Conservation (phyloP, 192 early-diverging fungal genomes). For the Coemansia sp. region DNA sequence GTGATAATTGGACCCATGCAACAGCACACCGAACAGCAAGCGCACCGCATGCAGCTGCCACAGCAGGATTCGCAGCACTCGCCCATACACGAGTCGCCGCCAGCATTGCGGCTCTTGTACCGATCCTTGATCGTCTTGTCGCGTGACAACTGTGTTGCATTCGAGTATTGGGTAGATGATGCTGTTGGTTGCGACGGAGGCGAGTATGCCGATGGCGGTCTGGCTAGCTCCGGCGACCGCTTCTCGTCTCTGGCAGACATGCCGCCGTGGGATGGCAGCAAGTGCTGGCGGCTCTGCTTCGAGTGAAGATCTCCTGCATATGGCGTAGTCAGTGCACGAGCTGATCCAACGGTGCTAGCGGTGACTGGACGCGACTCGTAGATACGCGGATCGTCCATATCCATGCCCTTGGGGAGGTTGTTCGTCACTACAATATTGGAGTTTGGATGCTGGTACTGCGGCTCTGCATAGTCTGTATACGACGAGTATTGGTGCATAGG, state of each 20-base stretch:
- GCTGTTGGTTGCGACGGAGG: constrained; percentile 33
- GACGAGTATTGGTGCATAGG: constrained; percentile 3
- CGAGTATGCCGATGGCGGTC: constrained; percentile 25
- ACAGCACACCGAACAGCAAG: constrained; percentile 33
- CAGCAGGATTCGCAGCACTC: constrained; percentile 54
- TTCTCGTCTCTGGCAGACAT: constrained; percentile 8
- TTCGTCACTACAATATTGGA: constrained; percentile 8
- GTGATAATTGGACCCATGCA: constrained; percentile 42
- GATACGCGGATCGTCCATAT: constrained; percentile 2
- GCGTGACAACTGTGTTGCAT: constrained; percentile 34
- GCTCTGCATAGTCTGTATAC: neutral
- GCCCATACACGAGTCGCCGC: constrained; percentile 53
- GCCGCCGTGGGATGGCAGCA: constrained; percentile 13
- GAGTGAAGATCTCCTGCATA: constrained; percentile 14
- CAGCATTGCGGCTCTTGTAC: constrained; percentile 36
- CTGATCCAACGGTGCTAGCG: constrained; percentile 25
- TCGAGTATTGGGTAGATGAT: constrained; percentile 20
- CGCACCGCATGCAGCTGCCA: constrained; percentile 40
- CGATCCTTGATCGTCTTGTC: constrained; percentile 46
- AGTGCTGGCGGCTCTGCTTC: constrained; percentile 35
- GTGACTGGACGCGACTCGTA: constrained; percentile 19
- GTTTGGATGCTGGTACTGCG: neutral
- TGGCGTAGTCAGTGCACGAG: constrained; percentile 13
- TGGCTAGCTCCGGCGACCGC: constrained; percentile 7
- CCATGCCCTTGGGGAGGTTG: constrained; percentile 17